Evolutionary conservation across 1,284 basidiomycete species (phyloP), one percentile per base, ranked within the genome.

Genomic region (Crucibulum parvulum): DNA sequence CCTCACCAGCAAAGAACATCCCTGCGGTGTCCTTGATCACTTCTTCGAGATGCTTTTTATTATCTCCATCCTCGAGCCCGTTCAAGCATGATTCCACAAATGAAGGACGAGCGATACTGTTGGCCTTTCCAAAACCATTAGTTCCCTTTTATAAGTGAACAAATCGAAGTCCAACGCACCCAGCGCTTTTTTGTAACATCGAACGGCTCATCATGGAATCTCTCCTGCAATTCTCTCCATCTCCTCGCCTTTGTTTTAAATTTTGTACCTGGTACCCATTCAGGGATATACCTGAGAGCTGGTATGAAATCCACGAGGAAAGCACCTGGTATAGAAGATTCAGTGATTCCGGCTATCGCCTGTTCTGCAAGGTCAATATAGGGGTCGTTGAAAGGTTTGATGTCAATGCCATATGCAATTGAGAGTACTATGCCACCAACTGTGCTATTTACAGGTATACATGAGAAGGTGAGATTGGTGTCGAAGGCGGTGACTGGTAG

Each of bases 231-330:
- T 37, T 55, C 48, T 24, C 68, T 70, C 72, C 78, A 78, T 53
- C 72, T 66, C 11, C 60, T 60, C 0, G 80, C 81, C 48, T 79
- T 72, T 10, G 72, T 72, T 64, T 83, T 73, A 72, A 84, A 84
- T 1, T 70, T 69, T 1, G 80, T 76, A 10, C 83, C 83, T 15
- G 83, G 83, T 56, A 83, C 69, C 81, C 81, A 84, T 31, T 63
- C 66, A 1, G 83, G 83, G 16, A 84, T 65, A 55, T 82, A 70
- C 59, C 74, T 75, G 55, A 84, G 53, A 13, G 63, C 31, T 5
- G 71, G 73, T 13, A 72, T 38, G 5, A 59, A 36, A 41, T 73
- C 67, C 13, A 74, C 68, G 4, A 72, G 58, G 60, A 64, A 73
- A 16, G 60, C 59, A 4, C 69, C 69, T 38, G 73, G 70, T 15